Evolutionary conservation across 371 early-diverging fungal species (phyloP).

Genomic region (Lichtheimia corymbifera): DNA sequence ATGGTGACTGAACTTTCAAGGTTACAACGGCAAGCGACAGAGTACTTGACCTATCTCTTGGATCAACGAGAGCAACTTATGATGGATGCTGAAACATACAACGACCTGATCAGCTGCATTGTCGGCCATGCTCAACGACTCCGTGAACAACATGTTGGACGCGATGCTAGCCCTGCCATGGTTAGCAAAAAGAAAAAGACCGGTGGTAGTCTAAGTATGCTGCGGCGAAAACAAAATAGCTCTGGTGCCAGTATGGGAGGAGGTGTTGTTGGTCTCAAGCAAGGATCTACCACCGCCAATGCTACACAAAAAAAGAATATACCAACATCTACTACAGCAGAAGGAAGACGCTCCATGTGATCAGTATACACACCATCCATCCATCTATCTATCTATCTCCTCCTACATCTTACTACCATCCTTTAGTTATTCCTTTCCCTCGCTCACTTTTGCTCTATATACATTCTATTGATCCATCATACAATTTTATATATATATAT

Average conservation of each 20-base stretch:
- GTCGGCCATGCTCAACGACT: slow-evolving; percentile 71
- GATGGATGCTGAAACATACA: slow-evolving; percentile 89
- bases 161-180: slow-evolving; percentile 55
- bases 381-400: neutral
- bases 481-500: neutral
- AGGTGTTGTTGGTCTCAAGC: slow-evolving; percentile 50
- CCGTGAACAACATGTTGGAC: slow-evolving; percentile 40
- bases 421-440: slow-evolving; percentile 2
- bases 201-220: slow-evolving; percentile 25
- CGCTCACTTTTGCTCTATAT: neutral
- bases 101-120: slow-evolving; percentile 82
- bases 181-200: slow-evolving; percentile 47
- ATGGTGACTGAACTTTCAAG: slow-evolving; percentile 54
- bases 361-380: neutral
- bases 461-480: neutral
- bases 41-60: slow-evolving; percentile 67
- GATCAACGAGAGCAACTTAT: slow-evolving; percentile 82
- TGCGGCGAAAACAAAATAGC: slow-evolving; percentile 33
- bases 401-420: slow-evolving; percentile 1
- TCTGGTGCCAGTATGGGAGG: slow-evolving; percentile 49
- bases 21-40: slow-evolving; percentile 61
- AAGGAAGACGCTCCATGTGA: slow-evolving; percentile 30
- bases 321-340: slow-evolving; percentile 9
- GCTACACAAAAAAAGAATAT: slow-evolving; percentile 18
- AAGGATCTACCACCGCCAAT: slow-evolving; percentile 8